Evolutionary conservation across 2,329 filamentous ascomycete genomes (phyloP).

Genomic region (Phialophora macrospora): DNA sequence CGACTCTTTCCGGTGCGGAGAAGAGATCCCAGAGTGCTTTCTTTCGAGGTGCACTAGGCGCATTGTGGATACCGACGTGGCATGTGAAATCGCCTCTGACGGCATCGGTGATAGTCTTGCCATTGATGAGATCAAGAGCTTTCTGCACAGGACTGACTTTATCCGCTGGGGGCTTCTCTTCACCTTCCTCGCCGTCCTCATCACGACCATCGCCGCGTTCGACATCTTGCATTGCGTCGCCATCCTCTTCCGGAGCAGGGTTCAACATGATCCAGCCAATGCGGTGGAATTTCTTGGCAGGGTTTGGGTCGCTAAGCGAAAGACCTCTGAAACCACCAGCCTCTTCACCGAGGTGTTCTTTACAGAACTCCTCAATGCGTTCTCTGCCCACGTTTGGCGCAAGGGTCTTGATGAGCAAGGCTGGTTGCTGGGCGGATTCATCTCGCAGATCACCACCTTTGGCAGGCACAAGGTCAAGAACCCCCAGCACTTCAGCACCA

Average conservation of each 20-base stretch:
- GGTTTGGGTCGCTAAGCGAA: constrained; percentile 94
- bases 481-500: constrained; percentile 87
- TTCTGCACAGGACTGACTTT: constrained; percentile 70
- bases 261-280: constrained; percentile 99
- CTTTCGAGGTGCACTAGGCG: constrained; percentile 82
- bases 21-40: constrained; percentile 98
- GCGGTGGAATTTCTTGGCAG: constrained; percentile 92
- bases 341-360: constrained; percentile 87
- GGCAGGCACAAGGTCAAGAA: constrained; percentile 85
- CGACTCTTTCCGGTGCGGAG: constrained; percentile 89
- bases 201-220: constrained; percentile 77
- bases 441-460: constrained; percentile 86
- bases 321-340: constrained; percentile 95
- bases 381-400: constrained; percentile 92
- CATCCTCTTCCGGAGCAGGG: constrained; percentile 69
- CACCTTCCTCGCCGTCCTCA: constrained; percentile 68
- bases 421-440: constrained; percentile 85
- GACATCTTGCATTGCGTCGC: constrained; percentile 53
- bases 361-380: constrained; percentile 92
- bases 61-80: constrained; percentile 94
- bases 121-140: constrained; percentile 91
- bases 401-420: constrained; percentile 95
- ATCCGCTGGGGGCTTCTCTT: constrained; percentile 50
- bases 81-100: constrained; percentile 94
- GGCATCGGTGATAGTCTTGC: constrained; percentile 95